Evolutionary conservation across 139 green algal genomes (phyloP).

Genomic region (Monoraphidium neglectum): DNA sequence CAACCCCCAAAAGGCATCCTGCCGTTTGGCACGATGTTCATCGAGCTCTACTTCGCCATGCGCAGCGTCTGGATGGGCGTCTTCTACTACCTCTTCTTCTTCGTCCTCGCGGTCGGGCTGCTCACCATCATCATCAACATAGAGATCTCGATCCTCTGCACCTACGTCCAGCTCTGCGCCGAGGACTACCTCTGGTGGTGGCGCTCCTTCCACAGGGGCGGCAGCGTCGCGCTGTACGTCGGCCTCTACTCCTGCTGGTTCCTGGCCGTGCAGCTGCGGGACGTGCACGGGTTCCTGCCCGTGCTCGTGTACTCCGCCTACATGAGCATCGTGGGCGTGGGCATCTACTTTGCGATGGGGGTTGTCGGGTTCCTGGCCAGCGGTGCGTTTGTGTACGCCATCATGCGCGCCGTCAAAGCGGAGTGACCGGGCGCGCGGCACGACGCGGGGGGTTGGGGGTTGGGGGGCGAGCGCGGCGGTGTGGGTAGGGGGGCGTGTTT

Average conservation of each 20-base stretch:
- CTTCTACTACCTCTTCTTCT: constrained; percentile 97
- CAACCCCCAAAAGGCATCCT: constrained; percentile 74
- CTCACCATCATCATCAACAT: constrained; percentile 87
- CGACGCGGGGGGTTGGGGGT: no score
- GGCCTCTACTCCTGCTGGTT: constrained; percentile 71
- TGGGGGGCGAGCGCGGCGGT: no score
- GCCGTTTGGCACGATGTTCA: constrained; percentile 96
- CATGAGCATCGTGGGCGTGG: constrained; percentile 80
- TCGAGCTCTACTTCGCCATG: constrained; percentile 98
- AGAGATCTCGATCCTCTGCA: constrained; percentile 86
- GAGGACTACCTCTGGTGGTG: constrained; percentile 97
- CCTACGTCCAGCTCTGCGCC: constrained; percentile 89
- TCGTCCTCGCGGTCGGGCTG: constrained; percentile 85
- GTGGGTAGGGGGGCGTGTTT: no score
- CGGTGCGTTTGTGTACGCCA: constrained; percentile 52
- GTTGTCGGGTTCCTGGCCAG: constrained; percentile 78
- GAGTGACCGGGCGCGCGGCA: no score
- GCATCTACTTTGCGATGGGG: constrained; percentile 81
- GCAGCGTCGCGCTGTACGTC: constrained; percentile 72
- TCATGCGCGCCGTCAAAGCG: constrained; percentile 62
- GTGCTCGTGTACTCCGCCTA: constrained; percentile 87
- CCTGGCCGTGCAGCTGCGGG: constrained; percentile 70
- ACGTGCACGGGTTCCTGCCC: constrained; percentile 70
- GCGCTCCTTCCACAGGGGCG: constrained; percentile 83
- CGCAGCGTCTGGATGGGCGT: constrained; percentile 91